phyloP scores from a whole-genome alignment of 176 grass and related monocot species.

The Sorghum bicolor region DNA sequence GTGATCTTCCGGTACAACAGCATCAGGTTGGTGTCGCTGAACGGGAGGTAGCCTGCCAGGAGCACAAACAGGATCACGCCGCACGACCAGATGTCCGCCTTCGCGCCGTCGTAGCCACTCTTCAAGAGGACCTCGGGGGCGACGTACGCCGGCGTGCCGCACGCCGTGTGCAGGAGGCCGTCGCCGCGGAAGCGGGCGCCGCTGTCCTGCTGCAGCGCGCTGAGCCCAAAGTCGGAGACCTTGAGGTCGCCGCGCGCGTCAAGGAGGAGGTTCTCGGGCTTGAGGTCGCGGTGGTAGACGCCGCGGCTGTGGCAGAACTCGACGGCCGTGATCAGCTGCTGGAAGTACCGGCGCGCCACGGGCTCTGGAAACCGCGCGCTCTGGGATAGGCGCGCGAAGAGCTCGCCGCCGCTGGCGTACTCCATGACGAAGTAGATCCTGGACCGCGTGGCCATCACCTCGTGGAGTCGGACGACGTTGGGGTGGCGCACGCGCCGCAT shows the following conservation, averaged over 20 bases:
- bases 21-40: constrained; percentile 62
- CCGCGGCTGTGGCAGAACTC: constrained; percentile 89
- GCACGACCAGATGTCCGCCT: constrained; percentile 87
- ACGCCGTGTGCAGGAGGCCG: constrained; percentile 81
- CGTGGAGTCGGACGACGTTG: constrained; percentile 70
- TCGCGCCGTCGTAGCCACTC: constrained; percentile 69
- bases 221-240: constrained; percentile 88
- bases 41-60: constrained; percentile 73
- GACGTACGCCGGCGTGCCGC: constrained; percentile 89
- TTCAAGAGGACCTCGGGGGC: constrained; percentile 77
- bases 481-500: constrained; percentile 76
- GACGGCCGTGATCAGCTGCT: constrained; percentile 73
- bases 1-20: constrained; percentile 73
- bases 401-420: constrained; percentile 82
- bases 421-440: constrained; percentile 97
- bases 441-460: constrained; percentile 89
- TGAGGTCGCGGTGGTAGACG: constrained; percentile 94
- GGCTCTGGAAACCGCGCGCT: constrained; percentile 62
- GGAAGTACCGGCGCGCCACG: constrained; percentile 76
- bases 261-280: constrained; percentile 92
- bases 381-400: constrained; percentile 52
- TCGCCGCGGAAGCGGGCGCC: constrained; percentile 45
- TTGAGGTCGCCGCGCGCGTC: constrained; percentile 83
- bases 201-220: constrained; percentile 35
- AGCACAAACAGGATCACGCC: constrained; percentile 88